Base-by-base conservation (phyloP, 2,329 filamentous ascomycete species). In the Penicillium hesseltinei region DNA sequence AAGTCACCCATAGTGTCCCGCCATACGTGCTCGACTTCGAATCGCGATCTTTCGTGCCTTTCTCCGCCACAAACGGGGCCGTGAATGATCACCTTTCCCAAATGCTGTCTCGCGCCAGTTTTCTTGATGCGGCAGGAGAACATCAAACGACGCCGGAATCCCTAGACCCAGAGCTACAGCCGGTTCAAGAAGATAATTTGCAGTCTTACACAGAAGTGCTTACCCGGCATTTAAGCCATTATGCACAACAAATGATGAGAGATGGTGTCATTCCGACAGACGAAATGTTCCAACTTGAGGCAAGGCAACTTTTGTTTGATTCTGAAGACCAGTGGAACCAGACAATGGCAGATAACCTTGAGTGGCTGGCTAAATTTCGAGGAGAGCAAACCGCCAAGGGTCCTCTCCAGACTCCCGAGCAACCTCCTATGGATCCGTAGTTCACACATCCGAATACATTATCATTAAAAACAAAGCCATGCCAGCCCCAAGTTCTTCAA, bases 271-370 rank as follows among this genome's bases (percentile, higher is more conserved):
- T 63, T 21, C 64, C 64, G 2, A 61, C 63, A 4, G 68, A 70
- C 46, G 62, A 66, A 27, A 60, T 63, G 58, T 66, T 70, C 23
- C 67, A 69, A 51, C 51, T 61, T 4, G 66, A 70, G 40, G 59
- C 62, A 23, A 60, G 67, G 17, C 50, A 52, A 6, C 55, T 68
- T 21, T 51, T 66, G 11, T 69, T 62, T 47, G 66, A 64, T 47
- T 60, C 53, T 1, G 60, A 66, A 23, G 67, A 69, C 27, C 49
- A 49, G 19, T 70, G 66, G 65, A 64, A 70, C 36, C 66, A 66
- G 38, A 65, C 61, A 1, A 58, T 66, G 25, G 62, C 59, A 0
- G 64, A 65, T 55, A 58, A 65, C 42, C 45, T 19, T 8, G 59
- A 60, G 19, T 65, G 62, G 59, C 23, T 66, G 43, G 21, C 58